Conservation (phyloP, 768 basidiomycete genomes). For the Psilocybe subaeruginosa region DNA sequence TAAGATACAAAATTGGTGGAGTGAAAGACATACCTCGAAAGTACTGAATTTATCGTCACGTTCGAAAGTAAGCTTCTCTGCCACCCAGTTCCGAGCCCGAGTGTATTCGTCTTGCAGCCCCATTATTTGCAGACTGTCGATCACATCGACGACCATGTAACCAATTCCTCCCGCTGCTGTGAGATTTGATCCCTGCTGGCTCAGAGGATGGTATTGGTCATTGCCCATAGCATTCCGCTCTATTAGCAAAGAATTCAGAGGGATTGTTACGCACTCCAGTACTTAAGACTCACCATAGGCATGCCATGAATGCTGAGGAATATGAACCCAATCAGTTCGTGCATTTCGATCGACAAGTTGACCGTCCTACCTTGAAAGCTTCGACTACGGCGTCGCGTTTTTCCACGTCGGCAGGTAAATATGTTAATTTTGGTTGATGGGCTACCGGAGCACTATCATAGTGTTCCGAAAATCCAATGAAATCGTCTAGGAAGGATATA, state of each 20-base stretch:
- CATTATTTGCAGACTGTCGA: constrained; percentile 90
- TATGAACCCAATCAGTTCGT: background rate
- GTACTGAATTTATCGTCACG: constrained; percentile 81
- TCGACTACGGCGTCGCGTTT: constrained; percentile 73
- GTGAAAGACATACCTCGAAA: constrained; percentile 71
- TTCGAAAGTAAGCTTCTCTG: constrained; percentile 70
- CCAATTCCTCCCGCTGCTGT: constrained; percentile 81
- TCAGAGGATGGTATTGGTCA: constrained; percentile 92
- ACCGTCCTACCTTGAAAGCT: constrained; percentile 71
- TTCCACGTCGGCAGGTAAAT: constrained; percentile 53
- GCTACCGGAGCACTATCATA: constrained; percentile 32
- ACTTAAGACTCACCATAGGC: constrained; percentile 67
- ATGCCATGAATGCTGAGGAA: constrained; percentile 77
- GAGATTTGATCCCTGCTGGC: constrained; percentile 74
- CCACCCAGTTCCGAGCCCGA: constrained; percentile 80
- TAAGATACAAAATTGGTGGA: background rate
- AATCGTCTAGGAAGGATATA: constrained; percentile 32
- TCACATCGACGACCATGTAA: constrained; percentile 85
- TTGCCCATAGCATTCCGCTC: constrained; percentile 90
- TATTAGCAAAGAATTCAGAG: constrained; percentile 30
- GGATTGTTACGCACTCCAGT: background rate
- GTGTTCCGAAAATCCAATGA: constrained; percentile 45
- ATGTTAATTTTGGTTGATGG: constrained; percentile 9
- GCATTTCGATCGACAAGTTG: background rate
- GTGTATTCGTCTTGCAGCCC: constrained; percentile 78